Percentiles rank a stretch among this genome's conserved stretches.
Evolutionary conservation across 2,329 filamentous ascomycete genomes (phyloP).

Genomic region (Clonostachys rhizophaga): DNA sequence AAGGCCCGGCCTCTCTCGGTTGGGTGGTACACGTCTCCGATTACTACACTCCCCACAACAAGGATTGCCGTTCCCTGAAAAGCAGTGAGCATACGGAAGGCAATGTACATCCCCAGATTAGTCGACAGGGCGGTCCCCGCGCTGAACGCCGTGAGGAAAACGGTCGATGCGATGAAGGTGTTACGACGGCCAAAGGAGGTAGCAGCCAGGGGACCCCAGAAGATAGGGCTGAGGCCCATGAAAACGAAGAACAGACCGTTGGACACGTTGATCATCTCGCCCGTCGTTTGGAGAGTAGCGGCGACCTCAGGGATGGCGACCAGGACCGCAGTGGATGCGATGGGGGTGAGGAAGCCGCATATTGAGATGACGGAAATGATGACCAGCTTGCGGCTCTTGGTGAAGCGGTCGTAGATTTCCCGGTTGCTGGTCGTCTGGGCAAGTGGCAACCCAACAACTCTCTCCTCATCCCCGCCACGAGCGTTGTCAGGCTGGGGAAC

Average conservation of each 20-base stretch:
- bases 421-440: background rate
- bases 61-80: slow-evolving; percentile 68
- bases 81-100: slow-evolving; percentile 65
- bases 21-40: slow-evolving; percentile 52
- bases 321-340: slow-evolving; percentile 10
- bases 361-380: slow-evolving; percentile 13
- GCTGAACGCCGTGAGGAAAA: slow-evolving; percentile 58
- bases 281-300: slow-evolving; percentile 8
- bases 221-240: slow-evolving; percentile 61
- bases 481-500: too few relatives aligned
- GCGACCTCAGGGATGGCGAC: slow-evolving; percentile 13
- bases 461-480: too few relatives aligned
- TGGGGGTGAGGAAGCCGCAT: slow-evolving; percentile 10
- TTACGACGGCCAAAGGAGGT: slow-evolving; percentile 44
- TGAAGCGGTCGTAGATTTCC: slow-evolving; percentile 12
- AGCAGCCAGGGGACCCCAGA: slow-evolving; percentile 64
- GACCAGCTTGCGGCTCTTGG: slow-evolving; percentile 9
- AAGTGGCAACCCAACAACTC: too few relatives aligned
- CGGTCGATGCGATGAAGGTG: slow-evolving; percentile 16
- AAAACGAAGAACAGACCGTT: slow-evolving; percentile 69
- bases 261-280: slow-evolving; percentile 50
- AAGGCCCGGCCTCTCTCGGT: slow-evolving; percentile 62
- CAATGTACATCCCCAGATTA: slow-evolving; percentile 60
- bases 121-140: slow-evolving; percentile 63
- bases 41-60: slow-evolving; percentile 59